Evolutionary conservation across 148 eudicot genomes (phyloP).

Genomic region (Fagopyrum tataricum): DNA sequence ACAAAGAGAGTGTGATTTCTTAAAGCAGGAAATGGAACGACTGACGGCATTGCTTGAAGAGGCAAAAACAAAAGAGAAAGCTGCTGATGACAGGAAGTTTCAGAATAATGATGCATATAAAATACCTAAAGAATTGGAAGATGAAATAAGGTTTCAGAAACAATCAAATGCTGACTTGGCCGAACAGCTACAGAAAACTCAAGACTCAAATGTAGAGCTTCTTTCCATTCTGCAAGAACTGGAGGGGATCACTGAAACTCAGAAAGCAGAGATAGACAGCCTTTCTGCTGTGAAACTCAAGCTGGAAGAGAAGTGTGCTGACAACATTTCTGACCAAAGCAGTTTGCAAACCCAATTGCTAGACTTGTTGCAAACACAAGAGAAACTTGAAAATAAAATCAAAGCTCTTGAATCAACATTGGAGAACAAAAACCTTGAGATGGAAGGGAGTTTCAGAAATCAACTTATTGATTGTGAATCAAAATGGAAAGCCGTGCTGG

Average conservation of each 20-base stretch:
- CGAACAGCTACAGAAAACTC: slow-evolving; percentile 61
- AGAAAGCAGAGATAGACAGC: slow-evolving; percentile 62
- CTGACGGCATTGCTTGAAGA: slow-evolving; percentile 42
- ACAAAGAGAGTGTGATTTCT: slow-evolving; percentile 35
- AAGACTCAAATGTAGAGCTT: slow-evolving; percentile 83
- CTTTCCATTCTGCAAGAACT: slow-evolving; percentile 78
- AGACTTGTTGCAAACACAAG: slow-evolving; percentile 48
- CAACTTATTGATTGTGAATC: slow-evolving; percentile 35
- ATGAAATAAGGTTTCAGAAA: slow-evolving; percentile 54
- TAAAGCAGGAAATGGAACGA: slow-evolving; percentile 54
- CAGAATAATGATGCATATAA: slow-evolving; percentile 31
- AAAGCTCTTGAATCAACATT: slow-evolving; percentile 39
- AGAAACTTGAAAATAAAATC: slow-evolving; percentile 34
- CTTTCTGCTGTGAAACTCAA: slow-evolving; percentile 43
- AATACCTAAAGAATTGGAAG: slow-evolving; percentile 51
- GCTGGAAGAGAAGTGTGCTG: slow-evolving; percentile 18
- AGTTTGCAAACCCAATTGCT: slow-evolving; percentile 32
- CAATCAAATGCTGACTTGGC: slow-evolving; percentile 51
- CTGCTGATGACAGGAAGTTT: slow-evolving; percentile 26
- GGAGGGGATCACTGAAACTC: slow-evolving; percentile 69
- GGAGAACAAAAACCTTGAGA: slow-evolving; percentile 34
- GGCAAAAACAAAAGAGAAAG: slow-evolving; percentile 22
- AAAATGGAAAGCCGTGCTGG: slow-evolving; percentile 36
- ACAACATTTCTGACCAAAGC: neutral
- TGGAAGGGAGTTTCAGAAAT: slow-evolving; percentile 24